Evolutionary conservation across 2,329 filamentous ascomycete species (phyloP).

Genomic region (Aspergillus brunneoviolaceus): DNA sequence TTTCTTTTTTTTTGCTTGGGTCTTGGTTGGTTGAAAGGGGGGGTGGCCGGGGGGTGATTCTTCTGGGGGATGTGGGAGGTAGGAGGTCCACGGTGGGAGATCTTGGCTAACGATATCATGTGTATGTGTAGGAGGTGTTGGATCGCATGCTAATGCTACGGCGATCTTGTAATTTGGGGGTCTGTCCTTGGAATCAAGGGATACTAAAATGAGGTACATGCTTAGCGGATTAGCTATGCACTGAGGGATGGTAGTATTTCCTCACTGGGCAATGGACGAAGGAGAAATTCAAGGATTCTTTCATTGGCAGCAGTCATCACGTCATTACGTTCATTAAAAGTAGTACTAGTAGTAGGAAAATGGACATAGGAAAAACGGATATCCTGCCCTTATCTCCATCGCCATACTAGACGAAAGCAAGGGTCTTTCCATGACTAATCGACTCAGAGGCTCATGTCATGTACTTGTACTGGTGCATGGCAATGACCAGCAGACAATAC

Average conservation of each 20-base stretch:
- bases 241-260: neutral
- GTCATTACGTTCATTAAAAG: constrained; percentile 14
- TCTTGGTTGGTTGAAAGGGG: too few species aligned
- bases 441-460: too few species aligned
- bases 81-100: neutral
- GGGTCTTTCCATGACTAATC: too few species aligned
- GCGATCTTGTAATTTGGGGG: constrained; percentile 27
- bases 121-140: constrained; percentile 28
- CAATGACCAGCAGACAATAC: neutral
- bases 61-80: neutral
- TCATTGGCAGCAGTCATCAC: constrained; percentile 6
- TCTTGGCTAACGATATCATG: neutral
- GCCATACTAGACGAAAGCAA: too few species aligned
- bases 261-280: too few species aligned
- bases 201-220: too few species aligned
- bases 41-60: too few species aligned
- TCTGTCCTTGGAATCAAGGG: too few species aligned
- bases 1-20: too few species aligned
- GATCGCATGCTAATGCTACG: constrained; percentile 35
- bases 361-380: constrained; percentile 11
- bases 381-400: too few species aligned
- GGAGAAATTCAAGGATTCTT: too few species aligned
- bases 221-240: neutral
- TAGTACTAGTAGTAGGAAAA: neutral
- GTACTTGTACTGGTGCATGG: neutral